These are phyloP conservation scores for Millerago galiae DNA, from an alignment of 805 yeast species.

Conservation along the genomic window DNA sequence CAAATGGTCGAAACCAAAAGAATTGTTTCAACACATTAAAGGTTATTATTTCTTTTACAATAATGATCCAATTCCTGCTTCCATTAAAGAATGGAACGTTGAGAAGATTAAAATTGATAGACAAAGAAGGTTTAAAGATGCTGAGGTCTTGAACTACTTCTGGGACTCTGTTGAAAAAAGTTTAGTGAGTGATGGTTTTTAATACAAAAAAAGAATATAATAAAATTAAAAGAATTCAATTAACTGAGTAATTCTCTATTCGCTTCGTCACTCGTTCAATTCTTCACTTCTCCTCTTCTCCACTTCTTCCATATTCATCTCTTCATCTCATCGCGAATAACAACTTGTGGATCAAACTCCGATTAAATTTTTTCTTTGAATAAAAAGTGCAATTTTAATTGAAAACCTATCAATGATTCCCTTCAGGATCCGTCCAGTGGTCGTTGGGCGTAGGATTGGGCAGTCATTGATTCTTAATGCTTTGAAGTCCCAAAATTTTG, in stretches of 20 bases:
- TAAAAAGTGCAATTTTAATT: no score
- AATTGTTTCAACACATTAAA: constrained; percentile 72
- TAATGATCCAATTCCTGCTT: constrained; percentile 74
- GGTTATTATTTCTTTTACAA: constrained; percentile 76
- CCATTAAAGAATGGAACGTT: constrained; percentile 85
- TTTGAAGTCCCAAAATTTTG: not conserved
- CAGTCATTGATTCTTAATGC: not conserved
- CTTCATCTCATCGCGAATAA: no score
- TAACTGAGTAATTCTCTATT: no score
- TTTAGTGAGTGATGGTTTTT: constrained; percentile 4
- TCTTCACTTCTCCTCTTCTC: no score
- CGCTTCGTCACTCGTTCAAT: no score
- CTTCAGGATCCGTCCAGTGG: not conserved
- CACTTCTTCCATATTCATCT: no score
- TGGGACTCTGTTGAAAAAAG: constrained; percentile 77
- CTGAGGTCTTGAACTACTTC: constrained; percentile 75
- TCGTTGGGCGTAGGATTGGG: not conserved
- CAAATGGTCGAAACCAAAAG: constrained; percentile 74
- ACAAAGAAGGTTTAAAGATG: constrained; percentile 77
- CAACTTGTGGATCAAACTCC: no score
- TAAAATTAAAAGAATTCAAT: no score
- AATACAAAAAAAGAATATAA: no score
- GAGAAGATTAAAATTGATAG: constrained; percentile 72
- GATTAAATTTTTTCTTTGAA: no score
- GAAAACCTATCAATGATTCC: not conserved